Conservation (phyloP, 208 protist species). For the Wallacemonas sp. region DNA sequence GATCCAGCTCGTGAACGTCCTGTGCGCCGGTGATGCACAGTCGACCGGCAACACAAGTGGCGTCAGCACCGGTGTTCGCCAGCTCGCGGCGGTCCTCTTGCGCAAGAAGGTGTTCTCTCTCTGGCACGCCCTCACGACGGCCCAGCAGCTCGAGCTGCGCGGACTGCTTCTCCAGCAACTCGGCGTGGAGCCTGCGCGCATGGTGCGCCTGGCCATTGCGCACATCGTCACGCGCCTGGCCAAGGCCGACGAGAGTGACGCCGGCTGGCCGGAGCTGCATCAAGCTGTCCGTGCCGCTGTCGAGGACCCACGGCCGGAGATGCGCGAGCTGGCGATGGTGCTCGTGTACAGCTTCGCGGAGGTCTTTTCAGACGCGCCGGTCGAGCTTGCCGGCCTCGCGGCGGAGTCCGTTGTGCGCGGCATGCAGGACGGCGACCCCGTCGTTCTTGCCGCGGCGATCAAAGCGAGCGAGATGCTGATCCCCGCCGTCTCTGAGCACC, state of each 20-base stretch:
- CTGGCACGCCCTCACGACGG: slow-evolving; percentile 52
- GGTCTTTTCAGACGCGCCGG: slow-evolving; percentile 47
- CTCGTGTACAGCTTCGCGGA: slow-evolving; percentile 79
- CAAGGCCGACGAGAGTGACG: slow-evolving; percentile 52
- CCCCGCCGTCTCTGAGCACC: slow-evolving; percentile 40
- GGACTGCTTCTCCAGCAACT: slow-evolving; percentile 67
- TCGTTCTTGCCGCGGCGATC: slow-evolving; percentile 62
- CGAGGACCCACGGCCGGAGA: slow-evolving; percentile 50
- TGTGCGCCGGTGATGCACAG: slow-evolving; percentile 29
- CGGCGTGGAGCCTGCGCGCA: slow-evolving; percentile 50
- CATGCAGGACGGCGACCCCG: slow-evolving; percentile 50
- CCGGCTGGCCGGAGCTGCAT: slow-evolving; percentile 68
- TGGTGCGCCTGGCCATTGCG: slow-evolving; percentile 77
- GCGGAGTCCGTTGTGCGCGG: slow-evolving; percentile 66
- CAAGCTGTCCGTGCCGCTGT: slow-evolving; percentile 46
- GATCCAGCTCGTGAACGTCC: slow-evolving; percentile 47
- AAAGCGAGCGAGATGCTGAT: slow-evolving; percentile 65
- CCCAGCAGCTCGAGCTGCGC: slow-evolving; percentile 52
- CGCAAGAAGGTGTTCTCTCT: slow-evolving; percentile 78
- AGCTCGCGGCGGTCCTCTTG: slow-evolving; percentile 83
- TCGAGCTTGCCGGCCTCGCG: slow-evolving; percentile 27
- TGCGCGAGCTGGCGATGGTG: slow-evolving; percentile 87
- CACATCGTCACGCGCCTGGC: slow-evolving; percentile 77
- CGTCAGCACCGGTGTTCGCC: slow-evolving; percentile 53
- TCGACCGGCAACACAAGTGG: slow-evolving; percentile 22